A percentile compares a stretch with the other conserved stretches of the same genome.
Conservation (phyloP, 306 rosid species). For the Casuarina cunninghamiana region DNA sequence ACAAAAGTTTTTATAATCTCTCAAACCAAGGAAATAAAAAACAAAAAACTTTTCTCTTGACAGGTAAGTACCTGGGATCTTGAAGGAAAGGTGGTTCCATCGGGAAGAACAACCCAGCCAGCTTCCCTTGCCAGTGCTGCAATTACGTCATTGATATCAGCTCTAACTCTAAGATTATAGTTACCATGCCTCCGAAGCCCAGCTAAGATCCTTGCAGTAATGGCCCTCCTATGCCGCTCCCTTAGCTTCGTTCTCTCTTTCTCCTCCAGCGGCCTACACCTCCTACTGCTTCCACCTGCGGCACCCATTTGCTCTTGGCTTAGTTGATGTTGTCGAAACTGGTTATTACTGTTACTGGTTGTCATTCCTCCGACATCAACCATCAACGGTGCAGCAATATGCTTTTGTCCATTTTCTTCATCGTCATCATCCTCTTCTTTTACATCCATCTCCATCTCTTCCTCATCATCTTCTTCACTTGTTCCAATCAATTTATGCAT, state of each 20-base stretch:
- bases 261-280: conserved; percentile 92
- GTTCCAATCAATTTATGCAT: conserved; percentile 76
- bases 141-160: conserved; percentile 95
- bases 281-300: conserved; percentile 75
- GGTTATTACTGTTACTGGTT: conserved; percentile 48
- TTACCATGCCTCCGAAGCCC: conserved; percentile 97
- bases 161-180: conserved; percentile 96
- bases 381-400: conserved; percentile 43
- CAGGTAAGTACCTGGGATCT: conserved; percentile 72
- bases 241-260: conserved; percentile 97
- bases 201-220: conserved; percentile 94
- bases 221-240: conserved; percentile 97
- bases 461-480: conserved; percentile 88
- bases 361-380: conserved; percentile 60
- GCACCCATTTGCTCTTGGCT: conserved; percentile 69
- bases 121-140: conserved; percentile 96
- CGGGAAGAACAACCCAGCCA: conserved; percentile 99
- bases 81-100: conserved; percentile 92
- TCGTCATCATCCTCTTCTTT: conserved; percentile 79
- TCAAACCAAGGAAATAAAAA: neutral
- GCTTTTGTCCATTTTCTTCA: conserved; percentile 56
- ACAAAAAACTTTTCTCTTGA: conserved; percentile 13
- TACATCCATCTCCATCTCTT: conserved; percentile 87
- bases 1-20: conserved; percentile 10
- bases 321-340: conserved; percentile 56